Base-by-base conservation (phyloP, 352 stramenopile species). In the Globisporangium paroecandrum region DNA sequence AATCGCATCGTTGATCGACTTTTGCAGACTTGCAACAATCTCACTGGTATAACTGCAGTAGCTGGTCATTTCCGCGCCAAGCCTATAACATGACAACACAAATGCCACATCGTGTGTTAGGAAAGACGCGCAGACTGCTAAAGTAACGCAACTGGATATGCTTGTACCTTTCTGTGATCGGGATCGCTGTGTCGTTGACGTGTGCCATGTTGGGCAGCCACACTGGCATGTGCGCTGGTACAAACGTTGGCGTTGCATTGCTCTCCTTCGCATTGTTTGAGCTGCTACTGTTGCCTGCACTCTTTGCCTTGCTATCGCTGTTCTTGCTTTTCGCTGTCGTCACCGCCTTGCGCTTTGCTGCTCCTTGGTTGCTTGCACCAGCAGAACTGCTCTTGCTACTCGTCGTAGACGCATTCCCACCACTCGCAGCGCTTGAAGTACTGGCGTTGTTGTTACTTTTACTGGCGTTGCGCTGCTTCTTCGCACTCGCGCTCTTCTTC, bases 1-100 rank as follows among this genome's bases (percentile, higher is more conserved):
- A 51, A 93, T 85, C 49, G 83, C 86, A n/a, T 82, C 83, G 46
- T 93, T 83, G 60, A 95, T 90, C 57, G 82, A 73, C 36, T 73
- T 66, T 2, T 87, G 75, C 15, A 86, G 75, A 1, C 72, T 70
- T 43, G 82, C 78, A 49, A 95, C 84, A 24, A 85, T 74, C 5
- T 58, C 59, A 63, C 89, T 72, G 24, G 83, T 90, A 73, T 95
- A 92, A 38, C 64, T 72, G 61, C 76, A 85, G 69, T 91, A 95
- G 58, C 71, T 69, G 12, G 66, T 41, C 73, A 95, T 90, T 62
- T 95, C 87, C 2, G 81, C 68, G 3, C 85, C 81, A 13, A 93
- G 69, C 43, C 73, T 79, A 24, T 18, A 24, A 36, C 5, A 24
- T 38, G 24, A 29, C 24, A 54, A 8, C 57, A 63, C 8, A 34